A percentile compares a stretch with the other conserved stretches of the same genome.
These are phyloP conservation scores for Kwoniella dendrophila DNA, from an alignment of 768 basidiomycete genomes.

Conservation along the genomic window DNA sequence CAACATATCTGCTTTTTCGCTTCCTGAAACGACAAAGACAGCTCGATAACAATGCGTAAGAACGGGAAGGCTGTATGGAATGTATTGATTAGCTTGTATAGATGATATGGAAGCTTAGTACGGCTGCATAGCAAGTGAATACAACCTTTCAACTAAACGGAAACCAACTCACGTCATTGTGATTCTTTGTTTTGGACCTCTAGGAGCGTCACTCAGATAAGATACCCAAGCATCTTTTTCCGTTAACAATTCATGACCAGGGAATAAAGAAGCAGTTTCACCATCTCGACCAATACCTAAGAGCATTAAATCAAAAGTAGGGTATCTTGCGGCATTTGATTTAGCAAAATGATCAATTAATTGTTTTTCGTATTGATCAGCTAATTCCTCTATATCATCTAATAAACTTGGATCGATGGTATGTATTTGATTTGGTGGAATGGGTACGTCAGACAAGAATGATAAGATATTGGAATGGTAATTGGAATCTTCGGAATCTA, in stretches of 20 bases:
- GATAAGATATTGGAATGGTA: conserved; percentile 72
- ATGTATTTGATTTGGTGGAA: conserved; percentile 77
- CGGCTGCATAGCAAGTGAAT: no score
- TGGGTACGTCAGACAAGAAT: conserved; percentile 81
- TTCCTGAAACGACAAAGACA: conserved; percentile 85
- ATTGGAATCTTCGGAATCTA: conserved; percentile 91
- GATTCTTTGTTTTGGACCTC: conserved; percentile 84
- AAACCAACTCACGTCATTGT: conserved; percentile 69
- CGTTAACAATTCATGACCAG: conserved; percentile 74
- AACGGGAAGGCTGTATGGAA: conserved; percentile 48
- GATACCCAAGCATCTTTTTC: conserved; percentile 96
- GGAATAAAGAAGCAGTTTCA: conserved; percentile 97
- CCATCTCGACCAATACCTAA: conserved; percentile 96
- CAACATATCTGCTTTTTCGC: conserved; percentile 75
- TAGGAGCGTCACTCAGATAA: conserved; percentile 89
- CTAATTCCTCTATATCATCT: conserved; percentile 59
- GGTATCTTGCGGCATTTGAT: conserved; percentile 92
- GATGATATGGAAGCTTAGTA: background rate
- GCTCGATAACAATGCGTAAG: conserved; percentile 64
- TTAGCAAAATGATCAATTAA: conserved; percentile 90
- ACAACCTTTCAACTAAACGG: conserved; percentile 11
- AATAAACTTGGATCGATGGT: conserved; percentile 71
- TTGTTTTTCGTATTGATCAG: conserved; percentile 60
- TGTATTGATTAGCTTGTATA: background rate
- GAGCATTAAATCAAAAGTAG: conserved; percentile 94